Conservation (phyloP, 352 stramenopile genomes). For the Blastocystis sp. region DNA sequence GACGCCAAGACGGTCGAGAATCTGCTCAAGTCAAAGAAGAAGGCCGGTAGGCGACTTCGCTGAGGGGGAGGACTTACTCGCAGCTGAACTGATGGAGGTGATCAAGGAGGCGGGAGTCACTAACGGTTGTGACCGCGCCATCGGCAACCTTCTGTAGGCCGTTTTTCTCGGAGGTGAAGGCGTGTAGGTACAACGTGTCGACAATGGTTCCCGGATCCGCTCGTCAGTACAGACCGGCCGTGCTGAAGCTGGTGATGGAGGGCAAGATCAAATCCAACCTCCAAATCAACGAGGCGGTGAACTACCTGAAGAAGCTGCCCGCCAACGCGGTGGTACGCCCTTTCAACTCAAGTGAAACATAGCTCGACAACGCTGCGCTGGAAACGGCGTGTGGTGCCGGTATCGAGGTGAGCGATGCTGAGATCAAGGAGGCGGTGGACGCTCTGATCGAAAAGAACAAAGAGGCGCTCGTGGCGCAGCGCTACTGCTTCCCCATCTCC, state of each 20-base stretch:
- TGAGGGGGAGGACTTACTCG: not conserved
- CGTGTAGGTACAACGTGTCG: conserved; percentile 51
- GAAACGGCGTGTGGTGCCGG: conserved; percentile 49
- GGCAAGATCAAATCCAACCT: conserved; percentile 71
- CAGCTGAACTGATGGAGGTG: conserved; percentile 53
- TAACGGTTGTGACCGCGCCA: conserved; percentile 47
- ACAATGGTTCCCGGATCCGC: conserved; percentile 47
- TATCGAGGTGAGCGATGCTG: conserved; percentile 37
- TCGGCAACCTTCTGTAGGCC: conserved; percentile 66
- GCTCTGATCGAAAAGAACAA: conserved; percentile 40
- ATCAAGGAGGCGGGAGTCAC: conserved; percentile 68
- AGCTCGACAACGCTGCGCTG: conserved; percentile 13
- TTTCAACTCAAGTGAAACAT: not conserved
- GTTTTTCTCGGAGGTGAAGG: not conserved
- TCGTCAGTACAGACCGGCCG: conserved; percentile 28
- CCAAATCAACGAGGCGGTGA: conserved; percentile 42
- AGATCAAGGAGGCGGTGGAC: conserved; percentile 40
- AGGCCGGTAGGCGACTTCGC: conserved; percentile 56
- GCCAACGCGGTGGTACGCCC: not conserved
- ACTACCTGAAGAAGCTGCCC: conserved; percentile 58
- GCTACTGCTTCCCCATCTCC: conserved; percentile 63
- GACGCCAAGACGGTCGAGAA: conserved; percentile 71
- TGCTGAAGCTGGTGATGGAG: conserved; percentile 55
- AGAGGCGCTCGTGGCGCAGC: conserved; percentile 19
- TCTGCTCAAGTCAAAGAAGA: conserved; percentile 72